phyloP scores from a whole-genome alignment of 2,329 filamentous ascomycete genomes.

The Sordariomycetes sp. region DNA sequence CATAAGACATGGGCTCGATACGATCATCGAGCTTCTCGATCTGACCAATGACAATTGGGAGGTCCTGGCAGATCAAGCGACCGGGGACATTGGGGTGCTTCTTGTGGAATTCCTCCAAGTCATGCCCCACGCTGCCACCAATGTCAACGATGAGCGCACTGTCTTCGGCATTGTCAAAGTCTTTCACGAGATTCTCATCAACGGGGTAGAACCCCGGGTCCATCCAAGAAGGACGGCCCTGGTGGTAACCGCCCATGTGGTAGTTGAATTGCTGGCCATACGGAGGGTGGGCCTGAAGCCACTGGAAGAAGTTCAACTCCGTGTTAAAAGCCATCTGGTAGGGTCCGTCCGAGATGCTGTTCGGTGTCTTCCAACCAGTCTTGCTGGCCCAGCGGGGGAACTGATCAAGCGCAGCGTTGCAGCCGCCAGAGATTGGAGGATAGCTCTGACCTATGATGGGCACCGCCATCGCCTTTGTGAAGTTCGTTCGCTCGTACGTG shows the following conservation, averaged over 20 bases:
- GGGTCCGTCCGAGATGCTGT: slow-evolving; percentile 4
- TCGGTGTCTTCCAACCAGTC: slow-evolving; percentile 18
- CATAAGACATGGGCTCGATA: slow-evolving; percentile 28
- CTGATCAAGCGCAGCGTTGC: slow-evolving; percentile 10
- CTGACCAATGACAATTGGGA: slow-evolving; percentile 26
- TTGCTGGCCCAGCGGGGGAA: slow-evolving; percentile 20
- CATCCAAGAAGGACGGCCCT: slow-evolving; percentile 24
- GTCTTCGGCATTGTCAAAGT: slow-evolving; percentile 14
- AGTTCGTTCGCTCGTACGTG: slow-evolving; percentile 27
- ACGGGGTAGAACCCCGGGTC: slow-evolving; percentile 23
- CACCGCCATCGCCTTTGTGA: slow-evolving; percentile 22
- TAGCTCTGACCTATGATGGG: slow-evolving; percentile 24
- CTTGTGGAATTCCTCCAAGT: slow-evolving; percentile 19
- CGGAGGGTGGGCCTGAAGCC: slow-evolving; percentile 15
- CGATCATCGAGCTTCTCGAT: slow-evolving; percentile 15
- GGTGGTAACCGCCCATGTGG: slow-evolving; percentile 24
- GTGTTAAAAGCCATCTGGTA: slow-evolving; percentile 21
- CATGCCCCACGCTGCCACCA: slow-evolving; percentile 23
- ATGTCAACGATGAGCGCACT: slow-evolving; percentile 22
- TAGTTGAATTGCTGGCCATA: slow-evolving; percentile 24
- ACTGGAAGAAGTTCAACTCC: slow-evolving; percentile 21
- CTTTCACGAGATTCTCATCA: slow-evolving; percentile 18
- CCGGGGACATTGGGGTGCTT: slow-evolving; percentile 27
- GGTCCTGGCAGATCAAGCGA: slow-evolving; percentile 37
- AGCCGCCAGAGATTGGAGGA: slow-evolving; percentile 14